phyloP scores from a whole-genome alignment of 1,139 yeast species.

The Blastobotrys serpentis region DNA sequence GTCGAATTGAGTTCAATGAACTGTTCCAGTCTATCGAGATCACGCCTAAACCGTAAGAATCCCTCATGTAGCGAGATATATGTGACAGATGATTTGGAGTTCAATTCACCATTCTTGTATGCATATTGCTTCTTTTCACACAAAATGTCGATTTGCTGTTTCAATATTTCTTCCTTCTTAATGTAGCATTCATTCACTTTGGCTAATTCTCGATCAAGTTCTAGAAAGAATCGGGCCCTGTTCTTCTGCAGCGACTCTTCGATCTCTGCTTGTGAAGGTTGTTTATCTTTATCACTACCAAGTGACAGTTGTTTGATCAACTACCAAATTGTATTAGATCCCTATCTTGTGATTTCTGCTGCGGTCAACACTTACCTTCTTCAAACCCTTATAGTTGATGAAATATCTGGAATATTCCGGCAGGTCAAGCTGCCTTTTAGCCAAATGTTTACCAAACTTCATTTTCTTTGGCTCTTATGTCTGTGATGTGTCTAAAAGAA shows the following conservation, averaged over 20 bases:
- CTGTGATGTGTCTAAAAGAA: background rate
- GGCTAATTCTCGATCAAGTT: slow-evolving; percentile 89
- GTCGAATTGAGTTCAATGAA: slow-evolving; percentile 92
- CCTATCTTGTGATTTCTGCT: background rate
- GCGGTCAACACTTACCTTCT: slow-evolving; percentile 47
- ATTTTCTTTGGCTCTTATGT: slow-evolving; percentile 22
- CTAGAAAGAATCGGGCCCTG: slow-evolving; percentile 89
- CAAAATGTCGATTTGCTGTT: slow-evolving; percentile 72
- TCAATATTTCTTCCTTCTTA: slow-evolving; percentile 81
- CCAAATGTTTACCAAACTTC: slow-evolving; percentile 96
- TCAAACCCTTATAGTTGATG: slow-evolving; percentile 89
- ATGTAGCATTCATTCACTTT: slow-evolving; percentile 87
- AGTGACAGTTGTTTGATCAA: slow-evolving; percentile 44
- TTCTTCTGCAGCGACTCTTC: slow-evolving; percentile 78
- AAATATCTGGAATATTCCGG: slow-evolving; percentile 94
- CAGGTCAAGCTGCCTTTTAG: slow-evolving; percentile 87
- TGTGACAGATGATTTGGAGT: slow-evolving; percentile 51
- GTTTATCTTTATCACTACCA: slow-evolving; percentile 29
- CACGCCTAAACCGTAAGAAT: slow-evolving; percentile 84
- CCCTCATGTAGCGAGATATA: slow-evolving; percentile 77
- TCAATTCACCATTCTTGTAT: slow-evolving; percentile 44
- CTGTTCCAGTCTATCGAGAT: slow-evolving; percentile 82
- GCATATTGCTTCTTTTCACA: slow-evolving; percentile 69
- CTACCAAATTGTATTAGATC: slow-evolving; percentile 19
- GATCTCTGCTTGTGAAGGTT: slow-evolving; percentile 32